phyloP scores from a whole-genome alignment of 352 stramenopile genomes.

The Pythium aquatile region DNA sequence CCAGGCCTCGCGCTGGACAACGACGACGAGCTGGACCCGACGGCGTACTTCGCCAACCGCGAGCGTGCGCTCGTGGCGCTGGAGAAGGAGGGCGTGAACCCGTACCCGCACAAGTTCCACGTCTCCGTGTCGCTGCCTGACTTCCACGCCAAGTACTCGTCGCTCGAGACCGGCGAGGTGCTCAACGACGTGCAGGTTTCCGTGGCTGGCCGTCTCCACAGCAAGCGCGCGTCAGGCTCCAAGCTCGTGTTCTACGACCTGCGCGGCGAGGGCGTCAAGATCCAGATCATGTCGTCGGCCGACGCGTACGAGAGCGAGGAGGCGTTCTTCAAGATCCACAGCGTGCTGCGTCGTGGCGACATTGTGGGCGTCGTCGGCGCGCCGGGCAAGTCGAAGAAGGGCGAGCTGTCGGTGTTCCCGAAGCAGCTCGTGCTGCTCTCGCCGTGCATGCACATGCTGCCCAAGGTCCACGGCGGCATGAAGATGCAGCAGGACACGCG shows the following conservation, averaged over 20 bases:
- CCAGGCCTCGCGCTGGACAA: conserved; percentile 41
- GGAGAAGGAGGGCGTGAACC: conserved; percentile 90
- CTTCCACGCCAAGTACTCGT: conserved; percentile 89
- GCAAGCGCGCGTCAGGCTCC: conserved; percentile 93
- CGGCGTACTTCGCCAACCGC: conserved; percentile 97
- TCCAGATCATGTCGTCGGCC: conserved; percentile 97
- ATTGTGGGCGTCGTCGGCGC: conserved; percentile 95
- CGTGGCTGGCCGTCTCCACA: conserved; percentile 95
- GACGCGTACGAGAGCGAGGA: conserved; percentile 60
- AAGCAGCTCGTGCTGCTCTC: conserved; percentile 70
- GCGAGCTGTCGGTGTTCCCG: conserved; percentile 97
- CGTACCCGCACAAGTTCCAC: conserved; percentile 99
- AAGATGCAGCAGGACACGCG: conserved; percentile 66
- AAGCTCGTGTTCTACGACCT: conserved; percentile 99
- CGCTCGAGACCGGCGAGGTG: conserved; percentile 79
- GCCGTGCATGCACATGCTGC: conserved; percentile 86
- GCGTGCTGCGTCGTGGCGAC: conserved; percentile 92
- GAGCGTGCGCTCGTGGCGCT: conserved; percentile 88
- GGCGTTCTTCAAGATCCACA: conserved; percentile 84
- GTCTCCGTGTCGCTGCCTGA: conserved; percentile 93
- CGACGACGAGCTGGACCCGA: conserved; percentile 97
- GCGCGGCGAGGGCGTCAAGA: conserved; percentile 91
- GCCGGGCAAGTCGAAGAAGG: conserved; percentile 97
- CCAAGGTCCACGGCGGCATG: conserved; percentile 70
- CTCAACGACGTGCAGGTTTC: conserved; percentile 82